A percentile compares a stretch with the other conserved stretches of the same genome.
These are phyloP conservation scores for Boletus barrowsii DNA, from an alignment of 768 basidiomycete genomes.

Conservation along the genomic window DNA sequence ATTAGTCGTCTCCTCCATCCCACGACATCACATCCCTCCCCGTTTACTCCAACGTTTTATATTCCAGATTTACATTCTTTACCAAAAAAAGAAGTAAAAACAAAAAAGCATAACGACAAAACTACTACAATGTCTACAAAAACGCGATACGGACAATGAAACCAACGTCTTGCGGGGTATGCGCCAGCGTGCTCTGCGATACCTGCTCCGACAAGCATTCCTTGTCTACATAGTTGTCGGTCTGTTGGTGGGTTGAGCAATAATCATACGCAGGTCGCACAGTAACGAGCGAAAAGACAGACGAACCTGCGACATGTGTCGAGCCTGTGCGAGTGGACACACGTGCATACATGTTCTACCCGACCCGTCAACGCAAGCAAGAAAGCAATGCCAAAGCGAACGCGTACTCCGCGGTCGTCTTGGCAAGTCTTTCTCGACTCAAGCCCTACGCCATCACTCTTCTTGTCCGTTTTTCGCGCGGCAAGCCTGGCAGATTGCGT, in stretches of 20 bases:
- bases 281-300: no score
- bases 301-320: conserved; percentile 20
- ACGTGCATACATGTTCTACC: conserved; percentile 14
- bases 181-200: no score
- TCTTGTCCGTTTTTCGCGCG: background rate
- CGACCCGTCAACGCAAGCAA: background rate
- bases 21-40: no score
- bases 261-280: no score
- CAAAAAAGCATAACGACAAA: no score
- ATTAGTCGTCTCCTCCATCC: no score
- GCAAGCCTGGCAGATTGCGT: conserved; percentile 14
- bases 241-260: background rate
- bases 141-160: no score
- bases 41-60: no score
- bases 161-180: background rate
- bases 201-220: background rate
- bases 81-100: no score
- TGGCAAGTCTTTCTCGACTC: conserved; percentile 19
- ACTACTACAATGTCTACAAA: no score
- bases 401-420: conserved; percentile 12
- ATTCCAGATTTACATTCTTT: no score
- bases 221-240: conserved; percentile 1
- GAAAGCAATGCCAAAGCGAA: no score
- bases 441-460: conserved; percentile 4
- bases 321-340: conserved; percentile 11